phyloP scores from a whole-genome alignment of 2,329 filamentous ascomycete genomes.

The Colletotrichum gloeosporioides region DNA sequence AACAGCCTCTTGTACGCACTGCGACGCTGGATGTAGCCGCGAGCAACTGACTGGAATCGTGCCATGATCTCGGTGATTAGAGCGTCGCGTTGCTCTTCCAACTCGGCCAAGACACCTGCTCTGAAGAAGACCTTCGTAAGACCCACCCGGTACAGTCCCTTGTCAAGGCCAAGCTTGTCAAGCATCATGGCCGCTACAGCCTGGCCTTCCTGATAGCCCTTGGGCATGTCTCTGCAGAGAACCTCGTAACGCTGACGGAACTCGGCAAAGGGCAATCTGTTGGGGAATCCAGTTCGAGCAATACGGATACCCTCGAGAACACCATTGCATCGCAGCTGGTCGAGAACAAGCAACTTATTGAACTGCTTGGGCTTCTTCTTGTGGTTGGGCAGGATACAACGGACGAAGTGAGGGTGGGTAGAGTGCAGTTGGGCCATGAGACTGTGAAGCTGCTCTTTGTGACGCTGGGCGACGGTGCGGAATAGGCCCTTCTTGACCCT shows the following conservation, averaged over 20 bases:
- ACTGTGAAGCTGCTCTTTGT: conserved; percentile 98
- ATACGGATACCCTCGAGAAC: conserved; percentile 98
- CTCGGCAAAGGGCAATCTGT: conserved; percentile 88
- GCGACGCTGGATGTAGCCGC: conserved; percentile 87
- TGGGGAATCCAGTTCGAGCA: conserved; percentile 95
- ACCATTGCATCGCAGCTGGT: conserved; percentile 98
- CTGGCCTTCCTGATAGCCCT: conserved; percentile 90
- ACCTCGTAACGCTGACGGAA: conserved; percentile 97
- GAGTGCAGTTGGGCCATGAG: conserved; percentile 94
- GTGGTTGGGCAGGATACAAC: conserved; percentile 97
- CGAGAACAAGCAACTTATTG: conserved; percentile 88
- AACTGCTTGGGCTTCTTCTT: conserved; percentile 96
- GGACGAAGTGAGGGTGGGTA: conserved; percentile 97
- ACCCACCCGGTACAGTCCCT: conserved; percentile 87
- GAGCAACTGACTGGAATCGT: conserved; percentile 88
- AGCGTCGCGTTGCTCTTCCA: conserved; percentile 93
- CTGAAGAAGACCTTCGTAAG: conserved; percentile 98
- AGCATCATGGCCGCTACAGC: conserved; percentile 85
- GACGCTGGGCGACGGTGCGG: conserved; percentile 92
- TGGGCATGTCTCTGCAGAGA: conserved; percentile 86
- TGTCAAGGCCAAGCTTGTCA: conserved; percentile 85
- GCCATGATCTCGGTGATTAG: conserved; percentile 94
- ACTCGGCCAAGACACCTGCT: conserved; percentile 90
- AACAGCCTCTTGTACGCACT: conserved; percentile 94
- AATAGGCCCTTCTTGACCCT: conserved; percentile 97